A percentile compares a stretch with the other conserved stretches of the same genome.
Conservation (phyloP, 495 filamentous ascomycete genomes). For the Venustampulla echinocandica region DNA sequence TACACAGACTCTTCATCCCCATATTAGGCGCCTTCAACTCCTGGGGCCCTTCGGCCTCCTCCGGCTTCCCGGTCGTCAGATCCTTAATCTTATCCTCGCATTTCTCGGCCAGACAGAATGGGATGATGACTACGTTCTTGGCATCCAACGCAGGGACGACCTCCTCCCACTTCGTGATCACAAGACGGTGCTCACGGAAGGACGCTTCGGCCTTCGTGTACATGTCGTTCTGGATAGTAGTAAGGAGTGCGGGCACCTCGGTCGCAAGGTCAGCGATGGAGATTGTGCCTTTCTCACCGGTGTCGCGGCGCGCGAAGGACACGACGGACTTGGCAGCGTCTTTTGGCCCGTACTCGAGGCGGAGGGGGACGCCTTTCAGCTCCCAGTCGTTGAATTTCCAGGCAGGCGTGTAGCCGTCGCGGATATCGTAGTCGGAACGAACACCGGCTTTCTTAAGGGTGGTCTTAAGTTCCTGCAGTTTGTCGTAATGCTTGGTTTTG, state of each 20-base stretch:
- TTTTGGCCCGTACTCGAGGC: slow-evolving; percentile 91
- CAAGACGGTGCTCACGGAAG: slow-evolving; percentile 68
- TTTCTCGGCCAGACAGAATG: slow-evolving; percentile 66
- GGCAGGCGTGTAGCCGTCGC: slow-evolving; percentile 83
- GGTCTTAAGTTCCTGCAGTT: slow-evolving; percentile 57
- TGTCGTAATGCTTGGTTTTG: slow-evolving; percentile 57
- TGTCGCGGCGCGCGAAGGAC: slow-evolving; percentile 77
- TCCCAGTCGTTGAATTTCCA: slow-evolving; percentile 99
- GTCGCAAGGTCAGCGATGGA: slow-evolving; percentile 60
- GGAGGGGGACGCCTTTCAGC: slow-evolving; percentile 84
- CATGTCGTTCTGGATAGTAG: slow-evolving; percentile 80
- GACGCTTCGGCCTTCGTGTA: slow-evolving; percentile 71
- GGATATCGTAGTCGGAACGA: slow-evolving; percentile 63
- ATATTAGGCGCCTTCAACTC: slow-evolving; percentile 80
- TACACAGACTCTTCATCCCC: slow-evolving; percentile 96
- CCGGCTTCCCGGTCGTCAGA: slow-evolving; percentile 61
- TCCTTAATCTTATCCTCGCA: slow-evolving; percentile 97
- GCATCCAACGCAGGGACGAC: slow-evolving; percentile 78
- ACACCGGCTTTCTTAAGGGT: slow-evolving; percentile 58
- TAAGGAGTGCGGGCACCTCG: slow-evolving; percentile 68
- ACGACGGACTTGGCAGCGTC: slow-evolving; percentile 78
- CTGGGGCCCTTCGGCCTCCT: slow-evolving; percentile 59
- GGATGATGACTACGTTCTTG: slow-evolving; percentile 87
- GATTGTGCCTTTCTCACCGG: slow-evolving; percentile 70
- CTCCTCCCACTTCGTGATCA: slow-evolving; percentile 79